Evolutionary conservation across 345 rosid species (phyloP), one percentile per base, ranked within the genome.

Genomic region (Moricandia arvensis): DNA sequence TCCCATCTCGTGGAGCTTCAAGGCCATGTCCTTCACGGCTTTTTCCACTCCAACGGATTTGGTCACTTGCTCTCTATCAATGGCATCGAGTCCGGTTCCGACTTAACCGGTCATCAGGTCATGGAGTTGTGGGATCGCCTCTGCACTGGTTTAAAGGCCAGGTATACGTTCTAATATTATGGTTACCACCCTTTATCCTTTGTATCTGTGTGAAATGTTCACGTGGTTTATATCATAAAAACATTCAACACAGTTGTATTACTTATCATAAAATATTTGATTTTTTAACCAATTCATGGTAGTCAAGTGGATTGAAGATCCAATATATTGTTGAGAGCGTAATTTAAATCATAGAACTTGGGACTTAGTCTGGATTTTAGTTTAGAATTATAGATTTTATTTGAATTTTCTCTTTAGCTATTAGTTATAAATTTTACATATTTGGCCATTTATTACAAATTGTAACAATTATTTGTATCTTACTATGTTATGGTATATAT

Each of bases 81-180:
- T 17, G 96, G 97, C 16, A n/a, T 86, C 37, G 93, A 88, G 81
- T 68, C 80, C 7, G 93, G 90, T 75, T 90, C 93, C 8, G 85
- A 79, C 69, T 71, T 94, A 80, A 71, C 87, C 8, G 98, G 96
- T 34, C 73, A 82, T 31, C 93, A 87, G 67, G 70, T 94, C 84
- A 91, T 94, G 91, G 90, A 87, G 4, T 85, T 94, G 57, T 91
- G 96, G 96, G 96, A 91, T 72, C 96, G 96, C n/a, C 66, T 91
- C 27, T 94, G 97, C 80, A 81, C 82, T 1, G 87, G 88, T 41
- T 73, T 94, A 59, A 85, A 80, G 78, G 97, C 96, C 73, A 91
- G 96, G 98, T 93, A 41, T 74, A 78, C 61, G 61, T 57, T 24
- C 8, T 18, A 54, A n/a, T n/a, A 66, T 41, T 66, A 41, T 12